These are phyloP conservation scores for Gossypium longicalyx DNA, from an alignment of 345 rosid genomes.

Conservation along the genomic window DNA sequence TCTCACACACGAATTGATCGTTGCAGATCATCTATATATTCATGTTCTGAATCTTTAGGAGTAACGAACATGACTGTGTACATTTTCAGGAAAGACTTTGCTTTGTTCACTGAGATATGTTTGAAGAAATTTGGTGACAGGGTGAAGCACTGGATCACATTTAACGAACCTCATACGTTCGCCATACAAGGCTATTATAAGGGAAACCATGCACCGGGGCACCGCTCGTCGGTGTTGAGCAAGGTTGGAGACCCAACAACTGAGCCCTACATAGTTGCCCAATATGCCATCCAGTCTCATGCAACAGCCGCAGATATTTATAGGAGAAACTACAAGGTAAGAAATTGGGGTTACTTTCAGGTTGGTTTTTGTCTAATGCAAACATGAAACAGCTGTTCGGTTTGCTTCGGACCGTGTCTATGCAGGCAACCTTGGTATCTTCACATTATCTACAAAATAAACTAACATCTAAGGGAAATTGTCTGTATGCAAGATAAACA, in stretches of 20 bases:
- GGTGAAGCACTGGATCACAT: constrained; percentile 86
- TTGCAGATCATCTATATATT: background rate
- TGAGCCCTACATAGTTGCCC: constrained; percentile 86
- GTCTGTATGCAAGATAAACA: constrained; percentile 52
- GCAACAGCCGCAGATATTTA: constrained; percentile 61
- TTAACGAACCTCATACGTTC: constrained; percentile 86
- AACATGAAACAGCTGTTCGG: background rate
- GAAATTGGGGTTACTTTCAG: background rate
- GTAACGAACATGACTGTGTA: background rate
- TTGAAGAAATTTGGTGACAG: constrained; percentile 84
- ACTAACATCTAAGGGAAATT: background rate
- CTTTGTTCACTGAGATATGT: constrained; percentile 69
- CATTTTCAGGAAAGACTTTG: constrained; percentile 65
- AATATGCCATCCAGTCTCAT: constrained; percentile 63
- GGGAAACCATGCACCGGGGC: constrained; percentile 81
- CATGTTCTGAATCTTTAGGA: background rate
- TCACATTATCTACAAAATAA: background rate
- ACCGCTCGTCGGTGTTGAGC: constrained; percentile 64
- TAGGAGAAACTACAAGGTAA: constrained; percentile 67
- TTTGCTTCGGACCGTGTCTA: background rate
- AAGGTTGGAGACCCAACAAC: constrained; percentile 64
- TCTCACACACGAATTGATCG: background rate
- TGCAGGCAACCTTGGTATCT: background rate
- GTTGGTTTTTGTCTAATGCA: background rate
- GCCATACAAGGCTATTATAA: constrained; percentile 79